These are phyloP conservation scores for Pisolithus thermaeus DNA, from an alignment of 1,284 basidiomycete genomes.

Conservation along the genomic window DNA sequence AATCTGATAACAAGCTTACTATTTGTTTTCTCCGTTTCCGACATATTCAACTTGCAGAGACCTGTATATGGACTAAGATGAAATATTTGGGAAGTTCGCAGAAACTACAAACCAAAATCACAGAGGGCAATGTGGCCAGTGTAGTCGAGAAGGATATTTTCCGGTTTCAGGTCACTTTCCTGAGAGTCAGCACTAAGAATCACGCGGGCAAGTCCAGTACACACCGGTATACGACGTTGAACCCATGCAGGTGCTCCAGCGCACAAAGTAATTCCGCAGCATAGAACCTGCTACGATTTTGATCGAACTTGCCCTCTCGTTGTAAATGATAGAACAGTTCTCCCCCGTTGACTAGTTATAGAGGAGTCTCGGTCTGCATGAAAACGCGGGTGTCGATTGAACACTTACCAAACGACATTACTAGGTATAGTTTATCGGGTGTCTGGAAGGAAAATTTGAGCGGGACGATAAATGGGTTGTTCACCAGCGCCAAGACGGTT, in stretches of 20 bases:
- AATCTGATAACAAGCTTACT: slow-evolving; percentile 51
- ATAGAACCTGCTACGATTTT: slow-evolving; percentile 91
- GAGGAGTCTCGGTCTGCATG: slow-evolving; percentile 1
- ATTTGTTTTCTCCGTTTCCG: slow-evolving; percentile 95
- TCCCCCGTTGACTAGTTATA: slow-evolving; percentile 80
- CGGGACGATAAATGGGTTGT: slow-evolving; percentile 98
- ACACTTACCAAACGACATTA: slow-evolving; percentile 83
- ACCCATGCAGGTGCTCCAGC: slow-evolving; percentile 93
- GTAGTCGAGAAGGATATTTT: slow-evolving; percentile 96
- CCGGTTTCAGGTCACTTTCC: slow-evolving; percentile 87
- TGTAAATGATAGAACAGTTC: slow-evolving; percentile 98
- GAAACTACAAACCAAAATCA: slow-evolving; percentile 68
- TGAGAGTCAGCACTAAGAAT: slow-evolving; percentile 1
- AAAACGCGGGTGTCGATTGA: not conserved
- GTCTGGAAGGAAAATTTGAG: slow-evolving; percentile 99
- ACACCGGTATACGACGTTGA: slow-evolving; percentile 97
- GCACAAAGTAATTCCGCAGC: slow-evolving; percentile 94
- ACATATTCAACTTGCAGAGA: slow-evolving; percentile 99
- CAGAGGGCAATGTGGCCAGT: slow-evolving; percentile 98
- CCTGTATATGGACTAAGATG: slow-evolving; percentile 34
- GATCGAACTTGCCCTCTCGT: slow-evolving; percentile 94
- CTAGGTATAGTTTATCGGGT: slow-evolving; percentile 95
- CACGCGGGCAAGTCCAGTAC: slow-evolving; percentile 12
- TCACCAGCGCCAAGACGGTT: slow-evolving; percentile 94
- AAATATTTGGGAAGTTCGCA: not conserved